phyloP scores from a whole-genome alignment of 148 eudicot species.

The Hydrangea macrophylla region DNA sequence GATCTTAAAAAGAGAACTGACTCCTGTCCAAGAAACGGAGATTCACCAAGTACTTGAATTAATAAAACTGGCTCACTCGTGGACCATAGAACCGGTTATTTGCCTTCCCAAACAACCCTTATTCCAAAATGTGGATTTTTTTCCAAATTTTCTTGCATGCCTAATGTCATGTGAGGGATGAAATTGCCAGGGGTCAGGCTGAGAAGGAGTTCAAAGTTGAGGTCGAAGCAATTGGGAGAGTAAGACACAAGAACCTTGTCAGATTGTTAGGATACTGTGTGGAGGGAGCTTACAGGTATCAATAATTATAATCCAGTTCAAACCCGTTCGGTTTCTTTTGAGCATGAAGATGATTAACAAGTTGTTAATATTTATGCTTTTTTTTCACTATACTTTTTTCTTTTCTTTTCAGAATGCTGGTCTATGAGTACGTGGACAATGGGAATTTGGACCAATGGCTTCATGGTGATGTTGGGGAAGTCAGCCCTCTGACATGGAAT shows the following conservation, averaged over 20 bases:
- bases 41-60: no score
- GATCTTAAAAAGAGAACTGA: no score
- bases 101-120: no score
- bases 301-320: neutral
- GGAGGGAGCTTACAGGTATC: slow-evolving; percentile 91
- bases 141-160: slow-evolving; percentile 2
- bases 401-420: slow-evolving; percentile 69
- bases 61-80: no score
- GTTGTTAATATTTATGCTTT: no score
- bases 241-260: slow-evolving; percentile 91
- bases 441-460: slow-evolving; percentile 96
- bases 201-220: slow-evolving; percentile 95
- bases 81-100: no score
- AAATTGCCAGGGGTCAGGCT: slow-evolving; percentile 85
- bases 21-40: no score
- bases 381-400: neutral
- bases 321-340: neutral
- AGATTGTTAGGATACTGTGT: slow-evolving; percentile 92
- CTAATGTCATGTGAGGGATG: slow-evolving; percentile 18
- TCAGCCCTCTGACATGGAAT: slow-evolving; percentile 91
- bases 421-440: slow-evolving; percentile 86
- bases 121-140: neutral
- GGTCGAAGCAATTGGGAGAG: slow-evolving; percentile 95
- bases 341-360: neutral
- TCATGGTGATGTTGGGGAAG: slow-evolving; percentile 88